Evolutionary conservation across 129 eudicot genomes (phyloP), one percentile per base, ranked within the genome.

Genomic region (Ambrosia artemisiifolia): DNA sequence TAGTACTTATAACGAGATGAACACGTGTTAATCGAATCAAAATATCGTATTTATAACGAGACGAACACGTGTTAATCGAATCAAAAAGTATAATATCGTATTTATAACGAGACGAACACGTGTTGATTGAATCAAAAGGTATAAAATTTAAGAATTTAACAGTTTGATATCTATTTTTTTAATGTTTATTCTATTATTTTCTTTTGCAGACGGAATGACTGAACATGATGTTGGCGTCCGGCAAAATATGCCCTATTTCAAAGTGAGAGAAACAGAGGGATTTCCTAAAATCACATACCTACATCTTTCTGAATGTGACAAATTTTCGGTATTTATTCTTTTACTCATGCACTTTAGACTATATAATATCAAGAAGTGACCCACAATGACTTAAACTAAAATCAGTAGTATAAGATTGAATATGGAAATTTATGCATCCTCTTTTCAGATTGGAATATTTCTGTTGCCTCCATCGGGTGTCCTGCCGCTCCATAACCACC

Each of bases 401-500:
- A 33, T 51, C 44, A 34, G 10, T 50, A 33, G 3, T 69, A 0
- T 36, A 7, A 46, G 7, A 11, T 24, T 11, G 42, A 69, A 57
- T 16, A 4, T 38, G 19, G 13, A 16, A 55, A 44, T 66, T 9
- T 77, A n/a, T 35, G 34, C 28, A 47, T 65, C 30, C 10, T 49
- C 62, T 32, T 71, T 65, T 59, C 83, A 92, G 97, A 92, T 92
- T 63, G 97, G 97, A 46, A 83, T 92, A 59, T 92, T 92, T 79
- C 88, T 95, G 65, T 85, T 92, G 84, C 97, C 97, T 0, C 94
- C 97, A 24, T 71, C 86, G 14, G 89, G 89, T 75, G 94, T 92
- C 68, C 85, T 92, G 47, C 96, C 94, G 0, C 96, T 92, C 61
- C 97, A 92, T 49, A 87, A 92, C 50, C 97, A 92, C 67, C 97